These are phyloP conservation scores for Trametes elegans DNA, from an alignment of 768 basidiomycete genomes.

Conservation along the genomic window DNA sequence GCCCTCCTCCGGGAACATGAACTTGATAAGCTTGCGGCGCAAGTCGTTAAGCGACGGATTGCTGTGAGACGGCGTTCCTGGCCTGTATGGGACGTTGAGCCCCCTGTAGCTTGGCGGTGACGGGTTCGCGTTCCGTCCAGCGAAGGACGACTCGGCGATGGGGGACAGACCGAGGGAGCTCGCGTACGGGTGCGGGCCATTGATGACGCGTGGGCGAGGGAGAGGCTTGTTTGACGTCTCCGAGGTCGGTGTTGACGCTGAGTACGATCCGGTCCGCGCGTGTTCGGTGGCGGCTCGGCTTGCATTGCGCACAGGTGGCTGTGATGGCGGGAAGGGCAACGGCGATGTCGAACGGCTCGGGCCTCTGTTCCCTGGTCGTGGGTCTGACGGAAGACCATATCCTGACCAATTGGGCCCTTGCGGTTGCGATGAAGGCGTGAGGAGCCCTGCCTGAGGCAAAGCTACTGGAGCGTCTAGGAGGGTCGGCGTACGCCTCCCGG, in stretches of 20 bases:
- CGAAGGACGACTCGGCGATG: slow-evolving; percentile 62
- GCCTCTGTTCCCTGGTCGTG: slow-evolving; percentile 49
- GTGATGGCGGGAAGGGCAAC: slow-evolving; percentile 37
- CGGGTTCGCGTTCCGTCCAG: slow-evolving; percentile 38
- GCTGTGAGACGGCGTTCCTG: slow-evolving; percentile 21
- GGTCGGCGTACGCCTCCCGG: slow-evolving; percentile 54
- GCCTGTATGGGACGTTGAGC: slow-evolving; percentile 40
- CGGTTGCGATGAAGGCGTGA: slow-evolving; percentile 26
- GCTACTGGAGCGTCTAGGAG: slow-evolving; percentile 46
- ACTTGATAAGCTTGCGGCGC: slow-evolving; percentile 83
- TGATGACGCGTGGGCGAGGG: slow-evolving; percentile 41
- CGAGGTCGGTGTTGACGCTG: slow-evolving; percentile 42
- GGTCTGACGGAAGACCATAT: slow-evolving; percentile 50
- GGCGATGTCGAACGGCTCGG: slow-evolving; percentile 34
- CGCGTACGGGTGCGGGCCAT: slow-evolving; percentile 58
- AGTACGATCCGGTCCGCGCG: slow-evolving; percentile 49
- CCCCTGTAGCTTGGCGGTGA: slow-evolving; percentile 55
- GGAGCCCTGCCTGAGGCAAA: slow-evolving; percentile 31
- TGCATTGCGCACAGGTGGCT: slow-evolving; percentile 13
- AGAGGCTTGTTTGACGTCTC: slow-evolving; percentile 43
- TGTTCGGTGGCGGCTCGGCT: slow-evolving; percentile 34
- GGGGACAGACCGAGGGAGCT: slow-evolving; percentile 59
- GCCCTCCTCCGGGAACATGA: slow-evolving; percentile 80
- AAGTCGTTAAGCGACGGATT: slow-evolving; percentile 72
- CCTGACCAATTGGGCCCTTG: slow-evolving; percentile 21